Conservation (phyloP, 129 eudicot genomes). For the Pulicaria dysenterica region DNA sequence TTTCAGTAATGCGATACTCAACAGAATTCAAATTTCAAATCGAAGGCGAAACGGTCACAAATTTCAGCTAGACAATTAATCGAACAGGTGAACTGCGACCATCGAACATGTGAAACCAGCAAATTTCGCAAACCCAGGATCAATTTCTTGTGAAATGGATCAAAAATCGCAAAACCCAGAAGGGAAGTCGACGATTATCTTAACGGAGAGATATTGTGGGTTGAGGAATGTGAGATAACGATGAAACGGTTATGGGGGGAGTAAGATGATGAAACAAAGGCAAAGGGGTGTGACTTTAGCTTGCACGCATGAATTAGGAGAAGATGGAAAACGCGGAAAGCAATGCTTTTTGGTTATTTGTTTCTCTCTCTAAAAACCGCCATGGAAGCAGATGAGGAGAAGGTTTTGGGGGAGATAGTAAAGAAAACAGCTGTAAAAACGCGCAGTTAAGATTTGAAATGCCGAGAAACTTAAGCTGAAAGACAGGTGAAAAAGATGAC, state of each 20-base stretch:
- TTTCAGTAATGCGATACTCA: not conserved
- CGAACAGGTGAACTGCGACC: constrained; percentile 20
- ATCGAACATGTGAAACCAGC: not conserved
- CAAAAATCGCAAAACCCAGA: not conserved
- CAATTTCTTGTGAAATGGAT: not conserved
- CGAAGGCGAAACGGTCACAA: not conserved
- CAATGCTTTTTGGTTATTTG: constrained; percentile 28
- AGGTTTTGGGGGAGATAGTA: constrained; percentile 7
- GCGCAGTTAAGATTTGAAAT: constrained; percentile 25
- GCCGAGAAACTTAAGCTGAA: constrained; percentile 31
- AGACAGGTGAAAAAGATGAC: constrained; percentile 16
- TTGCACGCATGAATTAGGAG: constrained; percentile 40
- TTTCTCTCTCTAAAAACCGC: constrained; percentile 32
- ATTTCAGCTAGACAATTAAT: constrained; percentile 13
- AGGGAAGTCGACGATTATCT: not conserved
- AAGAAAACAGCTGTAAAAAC: constrained; percentile 24
- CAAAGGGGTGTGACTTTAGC: constrained; percentile 22
- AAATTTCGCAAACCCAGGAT: constrained; percentile 5
- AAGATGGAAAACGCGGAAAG: constrained; percentile 35
- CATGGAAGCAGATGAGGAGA: constrained; percentile 21
- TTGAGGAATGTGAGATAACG: constrained; percentile 21
- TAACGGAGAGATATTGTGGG: not conserved
- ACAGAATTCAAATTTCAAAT: constrained; percentile 6
- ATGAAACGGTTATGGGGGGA: constrained; percentile 32
- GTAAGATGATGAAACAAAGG: constrained; percentile 23